Percentiles rank a stretch among this genome's conserved stretches.
phyloP scores from a whole-genome alignment of 1,284 basidiomycete genomes.

The Rugiboletus extremiorientalis region DNA sequence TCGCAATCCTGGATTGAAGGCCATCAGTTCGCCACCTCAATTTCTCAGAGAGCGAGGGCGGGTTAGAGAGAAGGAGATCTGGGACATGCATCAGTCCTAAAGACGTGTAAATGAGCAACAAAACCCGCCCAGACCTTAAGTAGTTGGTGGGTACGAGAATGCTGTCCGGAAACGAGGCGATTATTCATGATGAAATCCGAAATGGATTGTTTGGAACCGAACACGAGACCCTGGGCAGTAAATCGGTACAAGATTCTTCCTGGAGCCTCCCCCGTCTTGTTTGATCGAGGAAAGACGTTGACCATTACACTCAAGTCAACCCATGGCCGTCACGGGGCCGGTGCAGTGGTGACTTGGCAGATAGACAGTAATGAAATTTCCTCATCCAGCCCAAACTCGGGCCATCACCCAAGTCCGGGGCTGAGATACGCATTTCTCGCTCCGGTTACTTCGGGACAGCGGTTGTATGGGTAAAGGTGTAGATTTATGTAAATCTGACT shows the following conservation, averaged over 20 bases:
- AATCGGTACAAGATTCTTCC: background rate
- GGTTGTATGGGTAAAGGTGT: background rate
- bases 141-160: background rate
- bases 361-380: background rate
- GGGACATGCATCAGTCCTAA: background rate
- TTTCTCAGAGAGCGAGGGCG: background rate
- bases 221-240: background rate
- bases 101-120: background rate
- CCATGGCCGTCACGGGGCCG: no score
- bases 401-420: background rate
- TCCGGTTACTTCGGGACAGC: background rate
- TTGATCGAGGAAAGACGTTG: background rate
- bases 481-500: background rate
- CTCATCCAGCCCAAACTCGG: background rate
- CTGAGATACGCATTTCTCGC: background rate
- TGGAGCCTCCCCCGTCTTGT: background rate
- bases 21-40: background rate
- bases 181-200: background rate
- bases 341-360: background rate
- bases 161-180: background rate
- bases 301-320: background rate
- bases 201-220: background rate
- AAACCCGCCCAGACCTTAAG: background rate
- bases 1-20: slow-evolving; percentile 9
- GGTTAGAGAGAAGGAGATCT: background rate